Evolutionary conservation across 2,329 filamentous ascomycete genomes (phyloP), one percentile per base, ranked within the genome.

Genomic region (Penicillium nordicum): DNA sequence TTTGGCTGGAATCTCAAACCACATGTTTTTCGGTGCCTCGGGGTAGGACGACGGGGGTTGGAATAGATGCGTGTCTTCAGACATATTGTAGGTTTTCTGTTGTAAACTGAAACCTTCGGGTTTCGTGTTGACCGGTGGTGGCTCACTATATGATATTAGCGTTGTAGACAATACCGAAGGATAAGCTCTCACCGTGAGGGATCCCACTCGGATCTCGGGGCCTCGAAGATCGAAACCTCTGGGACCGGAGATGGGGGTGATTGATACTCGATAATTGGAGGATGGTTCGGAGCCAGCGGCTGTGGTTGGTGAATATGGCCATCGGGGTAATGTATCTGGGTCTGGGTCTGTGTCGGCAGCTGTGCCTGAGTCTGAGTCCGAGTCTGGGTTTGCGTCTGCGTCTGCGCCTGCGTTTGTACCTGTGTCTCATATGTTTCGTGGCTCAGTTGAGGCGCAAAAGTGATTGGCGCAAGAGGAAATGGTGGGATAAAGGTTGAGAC

Each of bases 41-140:
- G 92, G 90, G 67, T 96, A 94, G 51, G 84, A 81, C 57, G 79
- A 74, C 18, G 92, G 92, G 32, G 92, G 84, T 52, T 90, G 82
- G 74, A 95, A 97, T 10, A 89, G 85, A 34, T 85, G 75, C 18
- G 81, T 80, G 71, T 92, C 89, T 54, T 83, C 83, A 54, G 89
- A 96, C 87, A 97, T 97, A 55, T 84, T 82, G 74, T 97, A 97
- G 53, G 85, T 85, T 55, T 86, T 84, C 45, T 82, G 81, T 16
- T 92, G 90, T 68, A 97, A 89, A 72, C 95, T 90, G 59, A 84
- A 79, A 7, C 92, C 93, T 79, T 97, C 94, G 9, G 92, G 92
- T 69, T 81, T 88, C 5, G 92, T 90, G 67, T 89, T 75, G 2
- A 73, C 53, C 4, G 85, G 85, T 18, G 85, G 85, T 29, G 79